A percentile compares a stretch with the other conserved stretches of the same genome.
These are phyloP conservation scores for Metschnikowia peoriensis DNA, from an alignment of 805 yeast species.

Conservation along the genomic window DNA sequence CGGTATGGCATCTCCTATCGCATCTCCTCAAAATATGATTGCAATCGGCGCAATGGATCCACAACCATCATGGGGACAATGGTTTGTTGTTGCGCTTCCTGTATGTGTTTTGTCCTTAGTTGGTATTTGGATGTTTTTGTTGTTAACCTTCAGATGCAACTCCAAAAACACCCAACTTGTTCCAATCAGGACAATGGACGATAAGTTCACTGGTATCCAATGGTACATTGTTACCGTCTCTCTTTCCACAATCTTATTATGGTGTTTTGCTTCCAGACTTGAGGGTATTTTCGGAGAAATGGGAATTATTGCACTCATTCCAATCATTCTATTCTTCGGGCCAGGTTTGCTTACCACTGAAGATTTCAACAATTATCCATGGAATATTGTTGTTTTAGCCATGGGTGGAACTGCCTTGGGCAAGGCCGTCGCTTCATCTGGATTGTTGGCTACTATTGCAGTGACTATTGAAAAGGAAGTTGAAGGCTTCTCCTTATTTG, in stretches of 20 bases:
- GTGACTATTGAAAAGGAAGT: conserved; percentile 42
- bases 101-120: conserved; percentile 41
- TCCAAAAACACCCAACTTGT: conserved; percentile 49
- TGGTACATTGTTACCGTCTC: conserved; percentile 42
- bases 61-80: conserved; percentile 54
- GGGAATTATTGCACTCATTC: conserved; percentile 48
- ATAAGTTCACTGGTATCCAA: conserved; percentile 44
- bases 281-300: conserved; percentile 46
- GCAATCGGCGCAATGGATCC: conserved; percentile 54
- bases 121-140: conserved; percentile 48
- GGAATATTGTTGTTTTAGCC: conserved; percentile 54
- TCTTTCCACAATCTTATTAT: conserved; percentile 43
- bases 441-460: conserved; percentile 47
- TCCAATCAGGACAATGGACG: conserved; percentile 46
- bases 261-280: conserved; percentile 48
- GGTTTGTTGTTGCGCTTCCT: conserved; percentile 54
- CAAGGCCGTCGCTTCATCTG: conserved; percentile 49
- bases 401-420: conserved; percentile 59
- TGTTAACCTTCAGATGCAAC: conserved; percentile 51
- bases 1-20: conserved; percentile 56
- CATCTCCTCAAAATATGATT: conserved; percentile 55
- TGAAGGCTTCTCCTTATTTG: conserved; percentile 42
- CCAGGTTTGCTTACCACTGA: conserved; percentile 47
- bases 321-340: conserved; percentile 49
- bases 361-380: conserved; percentile 51